phyloP scores from a whole-genome alignment of 73 alveolate species.

The Tetrahymena thermophila region DNA sequence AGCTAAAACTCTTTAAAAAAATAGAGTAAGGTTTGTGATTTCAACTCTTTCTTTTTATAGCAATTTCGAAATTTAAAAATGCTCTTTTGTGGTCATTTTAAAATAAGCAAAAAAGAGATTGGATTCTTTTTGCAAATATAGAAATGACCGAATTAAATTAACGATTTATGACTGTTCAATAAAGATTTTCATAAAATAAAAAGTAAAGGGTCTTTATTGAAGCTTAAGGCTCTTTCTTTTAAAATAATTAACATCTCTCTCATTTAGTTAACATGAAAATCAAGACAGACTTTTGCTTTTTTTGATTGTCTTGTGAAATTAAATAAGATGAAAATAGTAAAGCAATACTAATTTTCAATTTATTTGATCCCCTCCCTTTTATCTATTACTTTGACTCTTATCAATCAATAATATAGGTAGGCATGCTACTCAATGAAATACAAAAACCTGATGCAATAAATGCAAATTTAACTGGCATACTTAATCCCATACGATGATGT shows the following conservation, averaged over 20 bases:
- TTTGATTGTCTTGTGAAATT: background rate
- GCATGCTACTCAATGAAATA: background rate
- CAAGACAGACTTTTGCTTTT: background rate
- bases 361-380: conserved; percentile 3
- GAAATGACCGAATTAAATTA: background rate
- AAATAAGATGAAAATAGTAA: background rate
- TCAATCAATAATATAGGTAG: too few relatives aligned
- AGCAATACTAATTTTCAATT: background rate
- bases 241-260: too few relatives aligned
- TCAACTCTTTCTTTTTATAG: background rate
- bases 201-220: too few relatives aligned
- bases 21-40: background rate
- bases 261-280: background rate
- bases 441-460: too few relatives aligned
- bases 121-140: background rate
- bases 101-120: background rate
- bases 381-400: background rate
- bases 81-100: background rate
- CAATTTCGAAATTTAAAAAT: background rate
- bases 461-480: background rate
- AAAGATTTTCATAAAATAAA: too few relatives aligned
- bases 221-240: too few relatives aligned
- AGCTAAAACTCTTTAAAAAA: background rate
- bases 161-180: too few relatives aligned
- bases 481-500: background rate